Percentiles rank a stretch among this genome's conserved stretches.
Conservation (phyloP, 176 grass and related monocot species). For the Melocanna baccifera region DNA sequence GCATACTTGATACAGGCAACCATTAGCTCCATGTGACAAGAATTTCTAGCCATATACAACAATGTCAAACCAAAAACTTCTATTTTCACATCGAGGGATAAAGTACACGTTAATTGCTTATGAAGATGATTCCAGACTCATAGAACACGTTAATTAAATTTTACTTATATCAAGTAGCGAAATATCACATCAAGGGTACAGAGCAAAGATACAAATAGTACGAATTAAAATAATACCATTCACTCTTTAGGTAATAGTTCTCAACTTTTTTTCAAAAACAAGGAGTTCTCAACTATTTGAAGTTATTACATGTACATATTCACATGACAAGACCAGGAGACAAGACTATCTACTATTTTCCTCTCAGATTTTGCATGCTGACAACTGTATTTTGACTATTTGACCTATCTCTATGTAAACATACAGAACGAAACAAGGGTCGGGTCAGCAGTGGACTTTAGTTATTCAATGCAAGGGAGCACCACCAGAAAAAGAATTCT, state of each 20-base stretch:
- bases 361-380: too few species aligned
- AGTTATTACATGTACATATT: not conserved
- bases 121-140: not conserved
- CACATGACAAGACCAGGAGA: not conserved
- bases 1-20: not conserved
- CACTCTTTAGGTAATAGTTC: not conserved
- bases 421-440: too few species aligned
- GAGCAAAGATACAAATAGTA: not conserved
- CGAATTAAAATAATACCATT: not conserved
- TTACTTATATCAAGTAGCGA: conserved; percentile 8
- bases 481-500: too few species aligned
- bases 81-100: not conserved
- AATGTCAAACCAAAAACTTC: not conserved
- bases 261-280: not conserved
- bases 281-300: not conserved
- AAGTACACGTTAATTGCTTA: too few species aligned
- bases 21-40: not conserved
- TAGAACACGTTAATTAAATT: not conserved
- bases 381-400: too few species aligned
- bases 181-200: not conserved
- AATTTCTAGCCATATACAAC: not conserved
- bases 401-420: too few species aligned
- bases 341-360: not conserved
- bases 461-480: too few species aligned
- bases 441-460: too few species aligned